Evolutionary conservation across 768 basidiomycete genomes (phyloP), one percentile per base, ranked within the genome.

Genomic region (Lactarius sp.): DNA sequence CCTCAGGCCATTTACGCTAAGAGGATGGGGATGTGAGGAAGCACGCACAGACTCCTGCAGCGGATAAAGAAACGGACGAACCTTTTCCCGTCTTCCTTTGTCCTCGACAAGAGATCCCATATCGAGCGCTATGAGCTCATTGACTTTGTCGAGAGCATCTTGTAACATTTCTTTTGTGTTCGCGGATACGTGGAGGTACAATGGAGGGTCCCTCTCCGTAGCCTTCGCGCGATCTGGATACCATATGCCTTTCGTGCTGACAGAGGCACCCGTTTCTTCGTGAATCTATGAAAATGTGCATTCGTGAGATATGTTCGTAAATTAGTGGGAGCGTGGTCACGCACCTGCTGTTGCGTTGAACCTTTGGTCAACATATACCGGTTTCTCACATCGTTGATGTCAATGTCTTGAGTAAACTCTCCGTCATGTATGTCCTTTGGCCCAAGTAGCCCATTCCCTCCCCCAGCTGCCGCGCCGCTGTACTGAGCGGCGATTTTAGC

Each of bases 1-100:
- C 94, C 74, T 98, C 96, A 1, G 95, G 94, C 96, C 96, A 98
- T 84, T 96, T 97, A 59, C 92, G 82, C 90, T 94, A 70, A 10
- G 42, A 50, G 20, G 16, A 44, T 13, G 46, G 34, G 20, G 18
- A 47, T 14, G 47, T 71, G 62, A 71, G 70, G 31, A 9, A 5
- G 22, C 34, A 9, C 10, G 18, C 12, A 20, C n/a, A 34, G 5
- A 22, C 8, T 10, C 6, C 13, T 10, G 22, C 56, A 34, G 31
- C 8, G 22, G 4, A 39, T 42, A n/a, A 33, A 16, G 7, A 18
- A 18, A 68, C 66, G 18, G 58, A 90, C 66, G 18, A 56, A 90
- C 88, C 76, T 85, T 81, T 76, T 89, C 89, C 67, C 86, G 80
- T 44, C 80, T 70, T 59, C 82, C 85, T 76, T 89, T 88, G 65